A percentile compares a stretch with the other conserved stretches of the same genome.
phyloP scores from a whole-genome alignment of 305 asterid species.

The Fraxinus ornus region DNA sequence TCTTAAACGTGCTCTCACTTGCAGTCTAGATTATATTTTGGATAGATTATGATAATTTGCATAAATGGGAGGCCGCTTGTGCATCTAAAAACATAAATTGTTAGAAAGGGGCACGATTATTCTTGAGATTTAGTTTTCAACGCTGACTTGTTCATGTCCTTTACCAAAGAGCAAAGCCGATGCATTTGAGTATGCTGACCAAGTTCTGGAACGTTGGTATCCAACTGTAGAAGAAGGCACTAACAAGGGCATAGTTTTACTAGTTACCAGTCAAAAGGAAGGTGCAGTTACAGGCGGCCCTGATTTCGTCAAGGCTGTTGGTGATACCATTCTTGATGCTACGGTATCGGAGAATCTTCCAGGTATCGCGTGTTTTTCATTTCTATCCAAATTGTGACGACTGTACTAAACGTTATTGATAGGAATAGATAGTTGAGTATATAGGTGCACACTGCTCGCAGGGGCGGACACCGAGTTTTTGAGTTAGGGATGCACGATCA shows the following conservation, averaged over 20 bases:
- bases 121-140: not conserved
- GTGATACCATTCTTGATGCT: conserved; percentile 88
- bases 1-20: not conserved
- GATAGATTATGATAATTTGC: not conserved
- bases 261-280: conserved; percentile 93
- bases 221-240: conserved; percentile 81
- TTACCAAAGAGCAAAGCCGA: conserved; percentile 84
- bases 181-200: conserved; percentile 96
- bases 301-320: conserved; percentile 78
- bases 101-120: not conserved
- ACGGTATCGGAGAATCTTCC: conserved; percentile 91
- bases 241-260: conserved; percentile 86
- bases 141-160: conserved; percentile 5
- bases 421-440: not conserved
- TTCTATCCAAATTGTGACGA: not conserved
- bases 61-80: not conserved
- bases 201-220: conserved; percentile 84
- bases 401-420: not conserved
- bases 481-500: too few species aligned
- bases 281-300: conserved; percentile 99
- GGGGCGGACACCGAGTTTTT: too few species aligned
- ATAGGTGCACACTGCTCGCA: not conserved
- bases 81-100: not conserved
- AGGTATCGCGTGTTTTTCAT: conserved; percentile 34
- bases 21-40: not conserved